Conservation (phyloP, 306 rosid genomes). For the Casuarina glauca region DNA sequence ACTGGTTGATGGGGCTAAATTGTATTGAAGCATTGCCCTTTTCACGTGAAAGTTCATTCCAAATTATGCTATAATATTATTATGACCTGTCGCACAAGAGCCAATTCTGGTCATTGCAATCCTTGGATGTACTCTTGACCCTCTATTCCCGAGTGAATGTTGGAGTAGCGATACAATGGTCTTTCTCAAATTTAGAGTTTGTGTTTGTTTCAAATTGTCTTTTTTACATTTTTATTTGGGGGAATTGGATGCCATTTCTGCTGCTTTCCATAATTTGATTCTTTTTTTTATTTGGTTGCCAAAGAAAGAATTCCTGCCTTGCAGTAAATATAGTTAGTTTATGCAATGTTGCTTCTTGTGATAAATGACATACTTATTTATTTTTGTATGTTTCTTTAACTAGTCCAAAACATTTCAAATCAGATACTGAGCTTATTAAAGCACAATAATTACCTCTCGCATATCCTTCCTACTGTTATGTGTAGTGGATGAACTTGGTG, state of each 20-base stretch:
- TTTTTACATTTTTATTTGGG: not conserved
- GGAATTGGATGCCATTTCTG: not conserved
- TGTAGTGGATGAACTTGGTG: slow-evolving; percentile 7
- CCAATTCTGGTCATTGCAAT: not conserved
- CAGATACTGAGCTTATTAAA: not conserved
- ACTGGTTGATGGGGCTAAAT: not conserved
- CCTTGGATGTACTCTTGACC: not conserved
- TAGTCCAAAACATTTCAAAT: not conserved
- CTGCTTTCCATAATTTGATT: not conserved
- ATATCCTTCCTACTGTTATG: not conserved
- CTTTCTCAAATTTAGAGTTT: not conserved
- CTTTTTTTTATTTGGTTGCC: not conserved
- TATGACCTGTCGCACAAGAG: not conserved
- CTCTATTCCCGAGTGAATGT: not conserved
- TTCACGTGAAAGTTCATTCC: not conserved
- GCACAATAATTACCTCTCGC: not conserved
- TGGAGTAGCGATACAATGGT: not conserved
- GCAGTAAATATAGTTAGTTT: not conserved
- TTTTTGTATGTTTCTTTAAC: not conserved
- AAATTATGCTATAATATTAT: too few species aligned
- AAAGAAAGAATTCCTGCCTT: not conserved
- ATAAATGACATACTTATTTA: not conserved
- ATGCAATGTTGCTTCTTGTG: not conserved
- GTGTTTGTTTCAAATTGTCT: not conserved
- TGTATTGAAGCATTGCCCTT: not conserved